Base-by-base conservation (phyloP, 106 monocot genomes). In the Triglochin maritima region DNA sequence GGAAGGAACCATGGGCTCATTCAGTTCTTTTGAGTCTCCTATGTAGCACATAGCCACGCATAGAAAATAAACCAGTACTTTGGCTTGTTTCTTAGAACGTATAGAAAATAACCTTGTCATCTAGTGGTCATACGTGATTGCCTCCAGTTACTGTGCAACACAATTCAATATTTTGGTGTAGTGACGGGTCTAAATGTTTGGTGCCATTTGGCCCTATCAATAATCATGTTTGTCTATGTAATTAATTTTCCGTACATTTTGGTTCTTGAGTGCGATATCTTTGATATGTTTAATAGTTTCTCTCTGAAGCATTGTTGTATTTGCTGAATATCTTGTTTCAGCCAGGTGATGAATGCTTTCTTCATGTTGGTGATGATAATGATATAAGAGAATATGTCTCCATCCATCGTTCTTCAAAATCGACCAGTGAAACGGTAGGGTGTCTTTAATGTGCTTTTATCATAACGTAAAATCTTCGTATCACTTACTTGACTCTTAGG, bases 311-410 rank as follows among this genome's bases (percentile, higher is more conserved):
- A 64, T 16, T 9, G 14, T 4, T 49, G 47, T 64, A 4, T 5
- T 62, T 44, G 62, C 44, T 52, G 17, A 56, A 7, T 9, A 17
- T 60, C 57, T 45, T 9, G 17, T 67, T 45, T 78, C 66, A 98
- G 92, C 49, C 66, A 62, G 92, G 88, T 50, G 92, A 98, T 78
- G 84, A 86, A 46, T 89, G 98, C 66, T 98, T 84, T 72, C 78
- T 98, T n/a, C 69, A 82, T 69, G 68, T 98, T 81, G 98, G 92
- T 49, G 64, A 83, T 50, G 81, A 86, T 70, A 98, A 92, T 81
- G 98, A 98, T 17, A 92, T 98, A 59, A 81, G 98, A 69, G 98
- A 98, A 78, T 78, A 79, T 73, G 71, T 81, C 50, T 92, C 98
- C 47, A 82, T 92, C 65, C 98, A 98, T 71, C 80, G 92, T 11